Evolutionary conservation across 345 rosid species (phyloP).

Genomic region (Citrus cavaleriei): DNA sequence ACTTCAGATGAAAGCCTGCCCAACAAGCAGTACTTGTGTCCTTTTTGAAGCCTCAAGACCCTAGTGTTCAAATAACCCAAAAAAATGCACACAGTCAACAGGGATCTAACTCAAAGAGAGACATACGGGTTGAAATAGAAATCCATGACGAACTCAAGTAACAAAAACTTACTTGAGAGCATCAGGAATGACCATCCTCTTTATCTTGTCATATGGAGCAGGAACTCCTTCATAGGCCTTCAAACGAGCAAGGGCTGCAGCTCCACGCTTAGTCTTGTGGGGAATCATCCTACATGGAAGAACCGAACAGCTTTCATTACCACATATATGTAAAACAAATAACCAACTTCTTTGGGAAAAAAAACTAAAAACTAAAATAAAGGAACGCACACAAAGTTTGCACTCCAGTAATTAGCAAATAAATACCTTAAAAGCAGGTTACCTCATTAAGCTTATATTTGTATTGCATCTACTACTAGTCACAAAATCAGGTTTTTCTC

Average conservation of each 20-base stretch:
- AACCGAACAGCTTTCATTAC: background rate
- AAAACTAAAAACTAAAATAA: background rate
- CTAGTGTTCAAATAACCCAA: constrained; percentile 24
- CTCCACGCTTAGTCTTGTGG: constrained; percentile 89
- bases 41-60: constrained; percentile 88
- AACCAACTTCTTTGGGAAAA: background rate
- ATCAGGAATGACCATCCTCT: constrained; percentile 92
- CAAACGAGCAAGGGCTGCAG: constrained; percentile 71
- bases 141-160: background rate
- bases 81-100: background rate
- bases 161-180: constrained; percentile 62
- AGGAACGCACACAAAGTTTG: background rate
- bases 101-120: background rate
- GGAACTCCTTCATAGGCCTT: constrained; percentile 81
- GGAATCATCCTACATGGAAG: constrained; percentile 67
- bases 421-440: background rate
- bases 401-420: background rate
- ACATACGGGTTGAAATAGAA: background rate
- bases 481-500: background rate
- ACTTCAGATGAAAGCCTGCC: constrained; percentile 81
- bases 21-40: constrained; percentile 81
- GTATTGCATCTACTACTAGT: background rate
- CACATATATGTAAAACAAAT: background rate
- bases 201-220: constrained; percentile 72
- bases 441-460: background rate